phyloP scores from a whole-genome alignment of 768 basidiomycete genomes.

The Fistulinella prunicolor region DNA sequence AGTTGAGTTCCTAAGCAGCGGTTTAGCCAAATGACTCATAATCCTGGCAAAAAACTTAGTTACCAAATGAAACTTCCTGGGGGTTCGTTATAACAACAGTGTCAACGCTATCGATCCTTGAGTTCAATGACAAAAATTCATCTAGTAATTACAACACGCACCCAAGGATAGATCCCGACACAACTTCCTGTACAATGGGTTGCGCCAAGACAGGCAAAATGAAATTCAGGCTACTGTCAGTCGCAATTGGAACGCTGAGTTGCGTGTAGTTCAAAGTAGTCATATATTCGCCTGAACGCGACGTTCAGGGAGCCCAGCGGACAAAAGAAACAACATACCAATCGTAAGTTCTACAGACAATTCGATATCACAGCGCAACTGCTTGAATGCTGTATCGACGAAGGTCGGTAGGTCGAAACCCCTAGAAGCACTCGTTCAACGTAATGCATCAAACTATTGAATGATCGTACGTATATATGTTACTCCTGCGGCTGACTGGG shows the following conservation, averaged over 20 bases:
- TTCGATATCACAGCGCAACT: constrained; percentile 58
- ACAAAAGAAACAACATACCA: constrained; percentile 33
- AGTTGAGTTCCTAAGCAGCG: constrained; percentile 43
- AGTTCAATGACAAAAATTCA: background rate
- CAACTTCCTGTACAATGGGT: constrained; percentile 73
- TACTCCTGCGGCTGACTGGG: constrained; percentile 37
- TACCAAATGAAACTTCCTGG: constrained; percentile 55
- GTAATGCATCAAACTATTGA: background rate
- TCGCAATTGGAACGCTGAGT: constrained; percentile 49
- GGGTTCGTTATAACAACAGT: constrained; percentile 62
- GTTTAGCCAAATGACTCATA: constrained; percentile 1
- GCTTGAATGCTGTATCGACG: constrained; percentile 63
- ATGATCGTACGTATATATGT: constrained; percentile 50
- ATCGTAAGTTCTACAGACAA: constrained; percentile 55
- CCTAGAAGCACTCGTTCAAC: constrained; percentile 29
- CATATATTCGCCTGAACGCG: constrained; percentile 52
- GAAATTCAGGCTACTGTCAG: constrained; percentile 58
- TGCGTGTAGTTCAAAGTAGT: constrained; percentile 66
- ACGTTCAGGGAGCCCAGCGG: background rate
- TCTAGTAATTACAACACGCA: constrained; percentile 20
- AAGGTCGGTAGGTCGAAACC: constrained; percentile 63
- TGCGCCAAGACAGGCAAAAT: constrained; percentile 68
- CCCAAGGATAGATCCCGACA: constrained; percentile 56
- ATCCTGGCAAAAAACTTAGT: background rate
- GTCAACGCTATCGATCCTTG: constrained; percentile 41